These are phyloP conservation scores for Ganoderma boninense DNA, from an alignment of 1,284 basidiomycete genomes.

Conservation along the genomic window DNA sequence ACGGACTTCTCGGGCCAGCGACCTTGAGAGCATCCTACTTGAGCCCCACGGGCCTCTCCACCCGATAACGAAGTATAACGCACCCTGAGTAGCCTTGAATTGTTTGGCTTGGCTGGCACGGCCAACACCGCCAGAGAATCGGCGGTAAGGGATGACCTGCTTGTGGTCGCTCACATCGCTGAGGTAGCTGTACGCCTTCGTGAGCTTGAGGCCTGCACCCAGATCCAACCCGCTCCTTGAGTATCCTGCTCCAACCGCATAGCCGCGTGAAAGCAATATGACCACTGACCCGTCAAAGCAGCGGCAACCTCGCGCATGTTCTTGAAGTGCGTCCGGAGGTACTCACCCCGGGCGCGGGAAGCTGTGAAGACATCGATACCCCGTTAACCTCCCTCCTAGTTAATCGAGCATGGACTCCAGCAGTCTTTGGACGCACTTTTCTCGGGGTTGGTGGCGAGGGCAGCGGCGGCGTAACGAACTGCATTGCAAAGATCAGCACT, in stretches of 20 bases:
- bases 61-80: slow-evolving; percentile 37
- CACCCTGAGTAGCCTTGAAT: slow-evolving; percentile 97
- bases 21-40: slow-evolving; percentile 61
- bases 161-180: slow-evolving; percentile 97
- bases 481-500: slow-evolving; percentile 31
- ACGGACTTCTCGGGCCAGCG: slow-evolving; percentile 99
- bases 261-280: neutral
- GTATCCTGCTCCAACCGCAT: slow-evolving; percentile 11
- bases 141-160: slow-evolving; percentile 96
- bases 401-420: slow-evolving; percentile 13
- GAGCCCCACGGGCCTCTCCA: neutral
- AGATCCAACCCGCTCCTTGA: slow-evolving; percentile 30
- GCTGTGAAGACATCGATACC: slow-evolving; percentile 55
- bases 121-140: slow-evolving; percentile 97
- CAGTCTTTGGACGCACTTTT: slow-evolving; percentile 71
- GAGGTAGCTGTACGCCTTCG: slow-evolving; percentile 97
- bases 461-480: slow-evolving; percentile 94
- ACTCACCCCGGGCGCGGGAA: slow-evolving; percentile 93
- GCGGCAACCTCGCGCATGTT: slow-evolving; percentile 98
- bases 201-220: slow-evolving; percentile 85
- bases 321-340: slow-evolving; percentile 99
- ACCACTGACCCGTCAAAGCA: slow-evolving; percentile 78
- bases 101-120: slow-evolving; percentile 98
- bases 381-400: slow-evolving; percentile 20
- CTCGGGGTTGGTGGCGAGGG: slow-evolving; percentile 89